A percentile compares a stretch with the other conserved stretches of the same genome.
Evolutionary conservation across 805 yeast species (phyloP).

Genomic region (Saturnispora besseyi): DNA sequence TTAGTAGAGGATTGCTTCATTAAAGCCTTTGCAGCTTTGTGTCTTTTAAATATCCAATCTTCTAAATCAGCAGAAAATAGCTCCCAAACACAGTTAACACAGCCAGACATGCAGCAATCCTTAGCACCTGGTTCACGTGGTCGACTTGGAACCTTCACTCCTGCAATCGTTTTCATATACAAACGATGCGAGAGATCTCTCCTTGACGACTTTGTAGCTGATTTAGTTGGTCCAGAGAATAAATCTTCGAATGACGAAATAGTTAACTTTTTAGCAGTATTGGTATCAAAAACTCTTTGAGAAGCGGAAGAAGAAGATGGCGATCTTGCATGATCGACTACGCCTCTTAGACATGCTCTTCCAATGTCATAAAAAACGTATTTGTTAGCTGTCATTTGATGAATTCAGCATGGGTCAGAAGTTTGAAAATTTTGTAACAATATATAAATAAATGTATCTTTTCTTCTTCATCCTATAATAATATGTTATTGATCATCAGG

Average conservation of each 20-base stretch:
- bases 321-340: slow-evolving; percentile 3
- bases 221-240: slow-evolving; percentile 25
- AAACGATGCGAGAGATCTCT: slow-evolving; percentile 30
- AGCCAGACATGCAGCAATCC: slow-evolving; percentile 96
- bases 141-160: slow-evolving; percentile 69
- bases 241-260: slow-evolving; percentile 19
- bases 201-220: slow-evolving; percentile 28
- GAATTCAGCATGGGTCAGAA: neutral
- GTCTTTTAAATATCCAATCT: slow-evolving; percentile 63
- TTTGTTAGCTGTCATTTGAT: slow-evolving; percentile 1
- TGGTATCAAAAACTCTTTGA: slow-evolving; percentile 20
- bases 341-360: slow-evolving; percentile 5
- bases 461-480: neutral
- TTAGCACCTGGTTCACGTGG: slow-evolving; percentile 73
- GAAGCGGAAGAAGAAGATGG: slow-evolving; percentile 6
- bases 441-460: neutral
- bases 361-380: slow-evolving; percentile 10
- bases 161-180: slow-evolving; percentile 37
- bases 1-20: slow-evolving; percentile 15
- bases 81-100: slow-evolving; percentile 97
- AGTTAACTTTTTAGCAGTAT: slow-evolving; percentile 8
- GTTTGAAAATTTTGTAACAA: neutral
- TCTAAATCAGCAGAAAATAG: slow-evolving; percentile 77
- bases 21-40: slow-evolving; percentile 43
- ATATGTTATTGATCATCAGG: slow-evolving; percentile 44